These are phyloP conservation scores for Polygonum aviculare DNA, from an alignment of 148 eudicot species.

Conservation along the genomic window DNA sequence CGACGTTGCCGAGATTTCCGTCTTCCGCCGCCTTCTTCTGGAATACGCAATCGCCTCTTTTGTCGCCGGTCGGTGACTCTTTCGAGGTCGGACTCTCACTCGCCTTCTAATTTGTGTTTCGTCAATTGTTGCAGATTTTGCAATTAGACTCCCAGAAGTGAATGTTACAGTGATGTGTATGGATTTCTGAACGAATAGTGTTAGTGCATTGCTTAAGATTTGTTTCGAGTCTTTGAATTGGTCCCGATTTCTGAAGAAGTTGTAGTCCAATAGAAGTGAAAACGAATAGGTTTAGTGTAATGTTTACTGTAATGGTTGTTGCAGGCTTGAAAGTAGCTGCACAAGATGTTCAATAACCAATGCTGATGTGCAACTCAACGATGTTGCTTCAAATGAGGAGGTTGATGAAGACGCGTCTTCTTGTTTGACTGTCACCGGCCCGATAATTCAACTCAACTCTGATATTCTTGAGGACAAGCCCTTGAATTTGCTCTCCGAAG, in stretches of 20 bases:
- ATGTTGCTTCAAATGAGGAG: conserved; percentile 41
- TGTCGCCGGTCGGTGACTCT: not conserved
- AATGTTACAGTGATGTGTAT: not conserved
- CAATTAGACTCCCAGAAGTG: too few species aligned
- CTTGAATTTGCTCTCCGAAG: conserved; percentile 41
- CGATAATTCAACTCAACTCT: conserved; percentile 43
- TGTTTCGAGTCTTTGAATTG: too few species aligned
- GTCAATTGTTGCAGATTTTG: not conserved
- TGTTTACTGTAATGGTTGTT: conserved; percentile 1
- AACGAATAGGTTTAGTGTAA: not conserved
- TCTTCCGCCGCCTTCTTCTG: not conserved
- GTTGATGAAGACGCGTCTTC: conserved; percentile 33
- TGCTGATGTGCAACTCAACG: conserved; percentile 38
- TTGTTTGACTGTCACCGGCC: conserved; percentile 33
- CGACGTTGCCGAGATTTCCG: not conserved
- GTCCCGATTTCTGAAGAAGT: not conserved
- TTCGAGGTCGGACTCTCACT: not conserved
- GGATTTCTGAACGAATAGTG: not conserved
- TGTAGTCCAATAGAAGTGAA: not conserved
- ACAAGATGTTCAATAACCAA: conserved; percentile 53
- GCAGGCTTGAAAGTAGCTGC: conserved; percentile 49
- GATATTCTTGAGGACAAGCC: conserved; percentile 52
- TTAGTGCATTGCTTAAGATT: too few species aligned
- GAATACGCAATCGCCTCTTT: not conserved
- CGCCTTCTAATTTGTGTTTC: not conserved